phyloP scores from a whole-genome alignment of 768 basidiomycete species.

The Phanerodontia chrysosporium region DNA sequence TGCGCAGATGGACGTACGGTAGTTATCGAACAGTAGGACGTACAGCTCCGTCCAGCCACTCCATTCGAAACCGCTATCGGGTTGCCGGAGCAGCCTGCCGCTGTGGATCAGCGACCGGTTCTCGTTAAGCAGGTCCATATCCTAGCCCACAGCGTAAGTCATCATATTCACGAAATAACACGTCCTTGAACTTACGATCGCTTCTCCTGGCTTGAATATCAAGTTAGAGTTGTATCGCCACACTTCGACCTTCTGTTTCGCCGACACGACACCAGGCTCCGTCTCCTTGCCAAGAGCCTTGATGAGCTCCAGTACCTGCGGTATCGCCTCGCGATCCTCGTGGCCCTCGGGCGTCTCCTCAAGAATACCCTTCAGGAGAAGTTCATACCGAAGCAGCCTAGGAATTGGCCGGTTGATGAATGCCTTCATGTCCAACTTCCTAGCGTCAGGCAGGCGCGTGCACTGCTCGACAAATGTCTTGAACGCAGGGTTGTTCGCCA shows the following conservation, averaged over 20 bases:
- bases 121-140: slow-evolving; percentile 86
- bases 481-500: slow-evolving; percentile 77
- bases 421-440: slow-evolving; percentile 85
- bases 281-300: slow-evolving; percentile 82
- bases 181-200: slow-evolving; percentile 41
- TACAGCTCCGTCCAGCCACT: slow-evolving; percentile 88
- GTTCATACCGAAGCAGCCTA: slow-evolving; percentile 81
- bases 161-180: background rate
- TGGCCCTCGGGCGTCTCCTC: slow-evolving; percentile 72
- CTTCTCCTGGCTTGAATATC: slow-evolving; percentile 75
- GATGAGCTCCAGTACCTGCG: slow-evolving; percentile 84
- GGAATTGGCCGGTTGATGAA: slow-evolving; percentile 93
- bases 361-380: slow-evolving; percentile 76
- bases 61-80: slow-evolving; percentile 85
- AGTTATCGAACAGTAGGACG: slow-evolving; percentile 93
- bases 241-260: slow-evolving; percentile 85
- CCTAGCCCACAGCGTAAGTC: slow-evolving; percentile 33
- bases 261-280: slow-evolving; percentile 80
- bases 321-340: slow-evolving; percentile 79
- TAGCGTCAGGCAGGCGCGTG: slow-evolving; percentile 67
- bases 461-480: slow-evolving; percentile 73
- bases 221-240: slow-evolving; percentile 83
- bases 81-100: slow-evolving; percentile 79
- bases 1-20: slow-evolving; percentile 48
- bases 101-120: slow-evolving; percentile 81